Evolutionary conservation across 805 yeast species (phyloP).

Genomic region (Saccharomyces paradoxus): DNA sequence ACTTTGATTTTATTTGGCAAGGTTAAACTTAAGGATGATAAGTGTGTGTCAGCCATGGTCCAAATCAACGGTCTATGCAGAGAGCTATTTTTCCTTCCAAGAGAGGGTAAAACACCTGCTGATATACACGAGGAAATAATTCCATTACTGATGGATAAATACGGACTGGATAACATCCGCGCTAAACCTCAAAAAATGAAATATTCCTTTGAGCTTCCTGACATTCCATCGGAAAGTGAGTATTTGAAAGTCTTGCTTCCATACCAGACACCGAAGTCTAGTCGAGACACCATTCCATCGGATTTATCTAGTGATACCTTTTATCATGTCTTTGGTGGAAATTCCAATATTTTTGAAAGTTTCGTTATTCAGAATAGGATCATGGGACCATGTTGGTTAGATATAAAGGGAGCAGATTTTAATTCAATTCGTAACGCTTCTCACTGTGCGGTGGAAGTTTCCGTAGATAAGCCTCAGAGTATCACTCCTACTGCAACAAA

Average conservation of each 20-base stretch:
- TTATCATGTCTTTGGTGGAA: slow-evolving; percentile 70
- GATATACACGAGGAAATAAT: slow-evolving; percentile 75
- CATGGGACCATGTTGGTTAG: slow-evolving; percentile 98
- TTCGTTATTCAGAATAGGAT: slow-evolving; percentile 74
- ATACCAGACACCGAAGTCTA: slow-evolving; percentile 51
- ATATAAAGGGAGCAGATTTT: slow-evolving; percentile 58
- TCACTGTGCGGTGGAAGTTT: slow-evolving; percentile 73
- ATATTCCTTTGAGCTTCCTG: slow-evolving; percentile 82
- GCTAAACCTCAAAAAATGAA: slow-evolving; percentile 67
- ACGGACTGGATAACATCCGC: slow-evolving; percentile 52
- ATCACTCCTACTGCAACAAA: slow-evolving; percentile 41
- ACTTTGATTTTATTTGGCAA: slow-evolving; percentile 75
- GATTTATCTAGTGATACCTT: slow-evolving; percentile 71
- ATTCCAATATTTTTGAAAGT: slow-evolving; percentile 67
- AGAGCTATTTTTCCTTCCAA: slow-evolving; percentile 72
- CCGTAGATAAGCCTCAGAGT: slow-evolving; percentile 40
- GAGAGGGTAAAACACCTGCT: slow-evolving; percentile 44
- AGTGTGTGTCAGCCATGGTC: slow-evolving; percentile 63
- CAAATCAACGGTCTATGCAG: slow-evolving; percentile 63
- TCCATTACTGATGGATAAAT: slow-evolving; percentile 54
- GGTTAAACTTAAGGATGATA: slow-evolving; percentile 49
- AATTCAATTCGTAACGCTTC: slow-evolving; percentile 52
- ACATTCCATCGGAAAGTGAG: slow-evolving; percentile 65
- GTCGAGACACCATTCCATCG: slow-evolving; percentile 44
- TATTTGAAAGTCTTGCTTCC: slow-evolving; percentile 77